These are phyloP conservation scores for Ettlia oleoabundans DNA, from an alignment of 139 green algal genomes.

Conservation along the genomic window DNA sequence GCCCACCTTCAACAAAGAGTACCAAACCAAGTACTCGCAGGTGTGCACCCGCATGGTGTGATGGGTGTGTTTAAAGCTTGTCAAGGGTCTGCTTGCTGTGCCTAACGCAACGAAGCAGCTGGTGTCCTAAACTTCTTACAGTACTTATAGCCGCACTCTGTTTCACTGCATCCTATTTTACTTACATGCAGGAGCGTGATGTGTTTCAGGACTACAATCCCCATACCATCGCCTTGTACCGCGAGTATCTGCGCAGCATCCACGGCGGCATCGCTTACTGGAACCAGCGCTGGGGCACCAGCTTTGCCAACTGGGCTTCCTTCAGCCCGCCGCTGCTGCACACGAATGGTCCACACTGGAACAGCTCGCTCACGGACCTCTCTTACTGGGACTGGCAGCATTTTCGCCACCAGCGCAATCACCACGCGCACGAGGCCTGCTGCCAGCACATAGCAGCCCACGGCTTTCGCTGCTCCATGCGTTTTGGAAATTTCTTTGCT, in stretches of 20 bases:
- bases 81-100: background rate
- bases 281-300: slow-evolving; percentile 1
- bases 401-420: background rate
- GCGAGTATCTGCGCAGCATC: background rate
- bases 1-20: slow-evolving; percentile 2
- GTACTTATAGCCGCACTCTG: background rate
- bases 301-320: background rate
- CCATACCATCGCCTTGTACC: background rate
- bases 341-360: background rate
- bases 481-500: background rate
- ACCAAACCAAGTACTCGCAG: background rate
- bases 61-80: background rate
- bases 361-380: background rate
- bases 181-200: background rate
- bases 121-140: no score
- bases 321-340: background rate
- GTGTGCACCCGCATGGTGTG: background rate
- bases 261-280: background rate
- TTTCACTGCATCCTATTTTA: background rate
- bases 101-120: no score
- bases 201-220: background rate
- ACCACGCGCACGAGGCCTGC: background rate
- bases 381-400: slow-evolving; percentile 7
- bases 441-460: background rate
- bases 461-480: background rate